phyloP scores from a whole-genome alignment of 1,284 basidiomycete species.

The Pyrrhoderma lamaoense region DNA sequence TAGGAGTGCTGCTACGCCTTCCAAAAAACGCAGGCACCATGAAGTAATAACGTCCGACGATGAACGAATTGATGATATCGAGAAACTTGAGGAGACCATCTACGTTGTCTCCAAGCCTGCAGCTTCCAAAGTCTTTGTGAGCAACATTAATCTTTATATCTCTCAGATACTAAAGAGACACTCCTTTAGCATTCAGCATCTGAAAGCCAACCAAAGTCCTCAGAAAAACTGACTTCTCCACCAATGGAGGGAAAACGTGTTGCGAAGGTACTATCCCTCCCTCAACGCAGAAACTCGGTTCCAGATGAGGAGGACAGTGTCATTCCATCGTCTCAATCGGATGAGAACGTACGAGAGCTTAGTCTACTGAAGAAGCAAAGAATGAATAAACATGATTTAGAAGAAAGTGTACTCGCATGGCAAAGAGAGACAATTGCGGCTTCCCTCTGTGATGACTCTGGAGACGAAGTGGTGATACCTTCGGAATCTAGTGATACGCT shows the following conservation, averaged over 20 bases:
- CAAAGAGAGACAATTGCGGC: too few species aligned
- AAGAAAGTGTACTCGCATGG: slow-evolving; percentile 22
- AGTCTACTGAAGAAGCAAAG: slow-evolving; percentile 26
- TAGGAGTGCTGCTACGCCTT: too few species aligned
- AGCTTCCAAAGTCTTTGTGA: not conserved
- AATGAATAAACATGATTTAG: slow-evolving; percentile 28
- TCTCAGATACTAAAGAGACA: not conserved
- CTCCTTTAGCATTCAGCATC: not conserved
- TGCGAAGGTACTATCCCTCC: too few species aligned
- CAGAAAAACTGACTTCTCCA: not conserved
- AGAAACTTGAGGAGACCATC: slow-evolving; percentile 10
- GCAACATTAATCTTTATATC: not conserved
- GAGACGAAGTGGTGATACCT: not conserved
- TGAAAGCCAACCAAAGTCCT: not conserved
- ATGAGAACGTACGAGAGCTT: slow-evolving; percentile 45
- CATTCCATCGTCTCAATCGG: slow-evolving; percentile 62
- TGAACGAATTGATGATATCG: slow-evolving; percentile 2
- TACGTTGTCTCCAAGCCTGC: slow-evolving; percentile 3
- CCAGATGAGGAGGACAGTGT: slow-evolving; percentile 4
- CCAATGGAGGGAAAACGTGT: too few species aligned
- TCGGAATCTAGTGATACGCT: slow-evolving; percentile 1
- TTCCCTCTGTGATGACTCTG: too few species aligned
- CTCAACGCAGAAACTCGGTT: too few species aligned
- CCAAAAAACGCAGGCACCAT: slow-evolving; percentile 7
- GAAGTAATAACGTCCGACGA: slow-evolving; percentile 4